Evolutionary conservation across 2,329 filamentous ascomycete species (phyloP), one percentile per base, ranked within the genome.

Genomic region (Fusarium austroafricanum): DNA sequence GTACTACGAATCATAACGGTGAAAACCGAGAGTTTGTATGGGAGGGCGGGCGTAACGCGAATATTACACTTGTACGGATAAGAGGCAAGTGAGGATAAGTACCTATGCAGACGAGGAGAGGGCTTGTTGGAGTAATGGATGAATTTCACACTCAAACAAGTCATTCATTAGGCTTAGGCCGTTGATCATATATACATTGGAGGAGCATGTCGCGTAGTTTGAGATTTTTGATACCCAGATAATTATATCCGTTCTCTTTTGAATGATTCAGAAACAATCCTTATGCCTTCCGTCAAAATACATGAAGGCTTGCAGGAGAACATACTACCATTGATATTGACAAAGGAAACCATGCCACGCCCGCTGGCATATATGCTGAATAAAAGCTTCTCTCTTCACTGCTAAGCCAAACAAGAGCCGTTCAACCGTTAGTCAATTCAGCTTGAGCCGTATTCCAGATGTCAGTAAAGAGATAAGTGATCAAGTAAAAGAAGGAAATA

Each of bases 291-390:
- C 43, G 23, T 40, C 31, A 50, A 29, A 58, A 47, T 68, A 46
- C 54, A 43, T 29, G n/a, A 56, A 45, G 40, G 43, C 33, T 56
- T 39, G 49, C 42, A 29, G 33, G 31, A 45, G 15, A 21, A 21
- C 14, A 45, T 40, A 44, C 49, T 53, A 17, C n/a, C 50, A 31
- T 31, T 40, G 54, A 23, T 21, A 7, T 38, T 35, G 43, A 64
- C 56, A 58, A 68, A 68, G 40, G 47, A 64, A 61, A n/a, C 10
- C 12, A 70, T 70, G 61, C 20, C n/a, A 44, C 29, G 18, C 42
- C 42, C 21, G 21, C n/a, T 45, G 35, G 43, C 55, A 45, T 44
- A 44, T 18, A 61, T 63, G 65, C 47, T 52, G 46, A 61, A 68
- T 11, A 40, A 44, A 17, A 11, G 28, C n/a, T 47, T 33, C 43